A percentile compares a stretch with the other conserved stretches of the same genome.
Conservation (phyloP, 2,329 filamentous ascomycete species). For the Talaromyces funiculosus region DNA sequence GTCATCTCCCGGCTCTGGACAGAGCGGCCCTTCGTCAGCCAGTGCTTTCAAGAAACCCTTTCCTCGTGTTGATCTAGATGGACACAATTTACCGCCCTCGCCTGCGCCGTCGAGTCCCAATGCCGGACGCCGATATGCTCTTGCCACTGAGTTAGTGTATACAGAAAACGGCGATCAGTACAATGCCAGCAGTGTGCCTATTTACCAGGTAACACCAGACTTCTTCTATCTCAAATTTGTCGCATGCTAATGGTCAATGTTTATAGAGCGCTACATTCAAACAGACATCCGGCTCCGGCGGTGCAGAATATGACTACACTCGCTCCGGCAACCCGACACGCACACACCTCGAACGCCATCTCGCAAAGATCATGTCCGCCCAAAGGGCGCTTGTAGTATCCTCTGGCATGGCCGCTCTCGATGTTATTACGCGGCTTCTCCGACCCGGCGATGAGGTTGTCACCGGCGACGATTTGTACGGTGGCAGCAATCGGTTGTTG, state of each 20-base stretch:
- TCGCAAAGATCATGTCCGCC: constrained; percentile 99
- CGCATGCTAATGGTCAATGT: neutral
- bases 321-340: constrained; percentile 95
- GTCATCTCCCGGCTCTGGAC: constrained; percentile 32
- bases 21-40: constrained; percentile 11
- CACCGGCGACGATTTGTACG: constrained; percentile 94
- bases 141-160: constrained; percentile 94
- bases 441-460: constrained; percentile 94
- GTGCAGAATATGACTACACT: constrained; percentile 95
- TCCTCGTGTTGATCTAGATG: constrained; percentile 67
- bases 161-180: constrained; percentile 96
- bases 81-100: constrained; percentile 80
- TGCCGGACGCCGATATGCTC: constrained; percentile 79
- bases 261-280: constrained; percentile 96
- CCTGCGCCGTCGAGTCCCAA: constrained; percentile 87
- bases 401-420: constrained; percentile 94
- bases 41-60: constrained; percentile 46
- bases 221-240: neutral
- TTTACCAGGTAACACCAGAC: constrained; percentile 65
- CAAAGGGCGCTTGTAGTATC: constrained; percentile 85
- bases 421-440: constrained; percentile 88
- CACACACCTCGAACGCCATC: constrained; percentile 89
- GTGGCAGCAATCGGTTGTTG: constrained; percentile 86
- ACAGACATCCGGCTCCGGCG: constrained; percentile 72
- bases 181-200: constrained; percentile 90